A percentile compares a stretch with the other conserved stretches of the same genome.
Evolutionary conservation across 2,329 filamentous ascomycete genomes (phyloP).

Genomic region (Diplodia sapinea): DNA sequence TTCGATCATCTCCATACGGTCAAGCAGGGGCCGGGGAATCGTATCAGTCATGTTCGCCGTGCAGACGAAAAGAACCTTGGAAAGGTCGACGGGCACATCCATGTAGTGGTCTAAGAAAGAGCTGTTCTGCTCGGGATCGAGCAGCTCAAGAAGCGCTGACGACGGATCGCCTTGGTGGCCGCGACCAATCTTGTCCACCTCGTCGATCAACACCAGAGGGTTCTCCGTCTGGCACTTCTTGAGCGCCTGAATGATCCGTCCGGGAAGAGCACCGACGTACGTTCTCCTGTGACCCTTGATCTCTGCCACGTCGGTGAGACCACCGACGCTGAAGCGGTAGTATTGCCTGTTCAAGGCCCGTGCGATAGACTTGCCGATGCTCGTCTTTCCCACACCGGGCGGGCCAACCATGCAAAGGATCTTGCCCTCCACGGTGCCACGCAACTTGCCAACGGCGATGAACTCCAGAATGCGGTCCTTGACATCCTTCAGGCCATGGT

Average conservation of each 20-base stretch:
- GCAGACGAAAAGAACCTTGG: constrained; percentile 97
- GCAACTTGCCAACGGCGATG: constrained; percentile 95
- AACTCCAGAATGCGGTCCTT: constrained; percentile 98
- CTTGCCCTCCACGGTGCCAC: constrained; percentile 96
- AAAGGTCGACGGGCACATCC: constrained; percentile 95
- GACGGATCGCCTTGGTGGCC: constrained; percentile 97
- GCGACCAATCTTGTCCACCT: constrained; percentile 96
- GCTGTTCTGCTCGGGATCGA: constrained; percentile 96
- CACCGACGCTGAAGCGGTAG: constrained; percentile 97
- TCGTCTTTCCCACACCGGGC: constrained; percentile 97
- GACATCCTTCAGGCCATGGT: constrained; percentile 95
- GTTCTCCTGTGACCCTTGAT: constrained; percentile 98
- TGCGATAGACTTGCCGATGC: constrained; percentile 97
- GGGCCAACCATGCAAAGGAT: constrained; percentile 97
- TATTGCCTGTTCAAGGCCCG: constrained; percentile 93
- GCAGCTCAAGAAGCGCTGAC: constrained; percentile 87
- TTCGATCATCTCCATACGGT: constrained; percentile 97
- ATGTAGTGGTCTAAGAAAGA: constrained; percentile 99
- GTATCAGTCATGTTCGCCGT: constrained; percentile 99
- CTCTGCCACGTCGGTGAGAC: constrained; percentile 94
- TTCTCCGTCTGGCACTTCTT: constrained; percentile 99
- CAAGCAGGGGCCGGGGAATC: constrained; percentile 88
- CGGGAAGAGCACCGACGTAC: constrained; percentile 93
- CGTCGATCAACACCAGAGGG: constrained; percentile 92
- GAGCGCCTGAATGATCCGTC: constrained; percentile 94